These are phyloP conservation scores for Endogone sp. DNA, from an alignment of 192 early-diverging fungal genomes.

Conservation along the genomic window DNA sequence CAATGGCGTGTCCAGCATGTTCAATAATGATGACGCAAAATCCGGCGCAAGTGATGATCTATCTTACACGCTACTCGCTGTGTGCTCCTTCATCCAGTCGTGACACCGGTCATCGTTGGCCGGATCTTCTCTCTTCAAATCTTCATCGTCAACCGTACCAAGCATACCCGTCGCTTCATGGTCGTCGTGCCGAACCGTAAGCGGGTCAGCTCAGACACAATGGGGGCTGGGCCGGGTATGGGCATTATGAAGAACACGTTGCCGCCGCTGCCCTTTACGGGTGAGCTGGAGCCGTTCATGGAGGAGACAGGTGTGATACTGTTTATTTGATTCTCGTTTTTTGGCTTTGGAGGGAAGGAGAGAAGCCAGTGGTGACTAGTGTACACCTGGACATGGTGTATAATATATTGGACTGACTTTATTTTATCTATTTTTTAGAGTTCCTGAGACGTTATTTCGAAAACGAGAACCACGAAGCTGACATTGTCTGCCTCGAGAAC, in stretches of 20 bases:
- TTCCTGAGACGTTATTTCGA: constrained; percentile 51
- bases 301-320: constrained; percentile 39
- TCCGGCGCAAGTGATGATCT: no score
- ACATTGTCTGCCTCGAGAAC: constrained; percentile 55
- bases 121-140: constrained; percentile 49
- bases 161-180: constrained; percentile 45
- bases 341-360: no score
- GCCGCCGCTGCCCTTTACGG: constrained; percentile 38
- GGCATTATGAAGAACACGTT: constrained; percentile 16
- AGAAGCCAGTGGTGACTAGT: no score
- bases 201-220: constrained; percentile 26
- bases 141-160: constrained; percentile 54
- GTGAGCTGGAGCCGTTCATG: constrained; percentile 52
- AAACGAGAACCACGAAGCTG: constrained; percentile 54
- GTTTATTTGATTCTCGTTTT: neutral
- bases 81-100: neutral
- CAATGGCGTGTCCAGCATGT: neutral
- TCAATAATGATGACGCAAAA: no score
- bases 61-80: no score
- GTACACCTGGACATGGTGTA: no score
- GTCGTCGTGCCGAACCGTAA: constrained; percentile 53
- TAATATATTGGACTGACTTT: no score
- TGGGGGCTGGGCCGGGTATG: neutral
- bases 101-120: constrained; percentile 33
- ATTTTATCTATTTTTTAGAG: no score